Evolutionary conservation across 2,329 filamentous ascomycete species (phyloP), one percentile per base, ranked within the genome.

Genomic region (Aspergillus tanneri): DNA sequence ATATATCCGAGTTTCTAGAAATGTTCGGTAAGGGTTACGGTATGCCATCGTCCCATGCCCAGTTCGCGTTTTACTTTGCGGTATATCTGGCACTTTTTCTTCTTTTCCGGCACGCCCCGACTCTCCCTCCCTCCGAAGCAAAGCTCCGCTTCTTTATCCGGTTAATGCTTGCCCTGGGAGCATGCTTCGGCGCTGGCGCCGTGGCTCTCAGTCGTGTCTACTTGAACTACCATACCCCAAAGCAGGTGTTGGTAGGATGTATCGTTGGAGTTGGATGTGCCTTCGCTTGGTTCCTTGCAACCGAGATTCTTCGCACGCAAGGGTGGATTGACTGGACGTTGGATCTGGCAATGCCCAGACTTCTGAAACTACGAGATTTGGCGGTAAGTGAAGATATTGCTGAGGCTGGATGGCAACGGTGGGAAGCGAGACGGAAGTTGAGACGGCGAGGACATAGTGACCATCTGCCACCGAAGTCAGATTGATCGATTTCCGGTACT

Each of bases 21-120:
- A 83, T 85, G 76, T 84, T 91, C 64, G 82, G 90, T 47, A 95
- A 95, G 70, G 93, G 93, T 55, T 99, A 99, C 66, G 95, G 93
- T 60, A 99, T 99, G 95, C 93, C 93, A 9, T 85, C 82, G 6
- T 96, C 91, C 28, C 93, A 99, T 72, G 88, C 93, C 7, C 93
- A 99, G 74, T 99, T 96, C 68, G 87, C 92, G 52, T 81, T 87
- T 47, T 99, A 90, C 76, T 97, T 96, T 80, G 86, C 89, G 49
- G 74, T 95, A 48, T 93, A 88, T 53, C 74, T 97, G 50, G 78
- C 83, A 19, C 77, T 99, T 16, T 97, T 97, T 74, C 79, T 99
- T 36, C 79, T 96, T 37, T 75, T 91, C 51, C 82, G 92, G 52
- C 90, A 96, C 69, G 76, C 77, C 4, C 86, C 86, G n/a, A 69